Base-by-base conservation (phyloP, 345 rosid species). In the Syzygium aqueum region DNA sequence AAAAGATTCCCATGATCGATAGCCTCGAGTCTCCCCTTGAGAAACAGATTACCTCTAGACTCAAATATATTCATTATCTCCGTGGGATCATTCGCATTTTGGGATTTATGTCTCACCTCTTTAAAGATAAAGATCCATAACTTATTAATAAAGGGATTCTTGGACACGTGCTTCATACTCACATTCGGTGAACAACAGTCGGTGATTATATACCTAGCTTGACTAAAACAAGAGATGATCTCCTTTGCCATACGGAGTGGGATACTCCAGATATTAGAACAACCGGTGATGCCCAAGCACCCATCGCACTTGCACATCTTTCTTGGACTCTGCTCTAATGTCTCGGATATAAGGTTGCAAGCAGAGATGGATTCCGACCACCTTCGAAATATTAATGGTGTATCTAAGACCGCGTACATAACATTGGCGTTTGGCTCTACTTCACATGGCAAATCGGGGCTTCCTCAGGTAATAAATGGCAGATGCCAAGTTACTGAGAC, bases 391-490 rank as follows among this genome's bases (percentile, higher is more conserved):
- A 54, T 54, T 54, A 54, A 19, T 54, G 11, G 8, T 13, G 19
- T n/a, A 6, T 61, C 1, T 3, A n/a, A 2, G 19, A 3, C 9
- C 2, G 0, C 1, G 0, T n/a, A 61, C 3, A 0, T n/a, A 27
- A 14, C 3, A 6, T 12, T n/a, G 17, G 16, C 2, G 0, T 13
- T n/a, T 12, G 9, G 9, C 2, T 61, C 17, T 13, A 2, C 17
- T 61, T n/a, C 0, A 28, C 2, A n/a, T n/a, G 8, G 7, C 33
- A 3, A 2, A 61, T n/a, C 2, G 17, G 2, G 73, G 73, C 33
- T 61, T 61, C 73, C 9, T 61, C 3, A 2, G 1, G 9, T n/a
- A 3, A 13, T 27, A 30, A 17, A 1, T 0, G 33, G 0, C 0
- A 1, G 17, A 61, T 13, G n/a, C 2, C 30, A 27, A 59, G 16